Evolutionary conservation across 495 filamentous ascomycete species (phyloP).

Genomic region (Staphylotrichum tortipilum): DNA sequence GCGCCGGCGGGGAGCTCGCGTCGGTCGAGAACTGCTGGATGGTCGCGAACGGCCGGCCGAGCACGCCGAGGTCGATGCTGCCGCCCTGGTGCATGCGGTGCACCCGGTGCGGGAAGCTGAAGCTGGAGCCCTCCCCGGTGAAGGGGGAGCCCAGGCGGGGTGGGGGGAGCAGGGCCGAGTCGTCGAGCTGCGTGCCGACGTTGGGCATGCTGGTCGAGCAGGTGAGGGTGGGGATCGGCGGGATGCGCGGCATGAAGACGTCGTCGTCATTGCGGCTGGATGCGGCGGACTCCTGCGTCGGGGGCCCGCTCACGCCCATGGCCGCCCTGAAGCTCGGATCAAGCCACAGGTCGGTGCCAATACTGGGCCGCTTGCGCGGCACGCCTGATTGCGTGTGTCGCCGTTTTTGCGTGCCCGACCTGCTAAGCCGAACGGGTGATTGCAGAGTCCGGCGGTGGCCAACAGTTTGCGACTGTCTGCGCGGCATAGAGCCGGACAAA

Average conservation of each 20-base stretch:
- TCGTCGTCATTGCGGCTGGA: constrained; percentile 20
- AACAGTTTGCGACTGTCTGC: constrained; percentile 35
- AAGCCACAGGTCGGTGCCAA: constrained; percentile 29
- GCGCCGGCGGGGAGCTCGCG: constrained; percentile 21
- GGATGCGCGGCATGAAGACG: constrained; percentile 23
- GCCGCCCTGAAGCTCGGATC: constrained; percentile 11
- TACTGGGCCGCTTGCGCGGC: constrained; percentile 32
- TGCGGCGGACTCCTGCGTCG: constrained; percentile 10
- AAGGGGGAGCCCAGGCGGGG: constrained; percentile 46
- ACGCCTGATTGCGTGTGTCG: constrained; percentile 30
- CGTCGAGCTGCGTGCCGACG: constrained; percentile 8
- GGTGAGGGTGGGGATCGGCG: constrained; percentile 12
- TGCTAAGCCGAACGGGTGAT: constrained; percentile 39
- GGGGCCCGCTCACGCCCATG: background rate
- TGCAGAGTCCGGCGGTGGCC: constrained; percentile 35
- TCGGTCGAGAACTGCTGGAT: constrained; percentile 28
- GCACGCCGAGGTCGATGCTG: constrained; percentile 34
- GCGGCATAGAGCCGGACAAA: constrained; percentile 24
- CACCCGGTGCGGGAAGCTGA: constrained; percentile 43
- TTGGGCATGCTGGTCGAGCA: constrained; percentile 18
- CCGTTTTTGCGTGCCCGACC: constrained; percentile 40
- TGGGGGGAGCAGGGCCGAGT: constrained; percentile 24
- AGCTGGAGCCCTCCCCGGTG: constrained; percentile 32
- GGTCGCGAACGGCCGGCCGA: constrained; percentile 40
- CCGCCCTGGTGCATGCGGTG: constrained; percentile 28